phyloP scores from a whole-genome alignment of 2,329 filamentous ascomycete genomes.

The Bisporella sp. region DNA sequence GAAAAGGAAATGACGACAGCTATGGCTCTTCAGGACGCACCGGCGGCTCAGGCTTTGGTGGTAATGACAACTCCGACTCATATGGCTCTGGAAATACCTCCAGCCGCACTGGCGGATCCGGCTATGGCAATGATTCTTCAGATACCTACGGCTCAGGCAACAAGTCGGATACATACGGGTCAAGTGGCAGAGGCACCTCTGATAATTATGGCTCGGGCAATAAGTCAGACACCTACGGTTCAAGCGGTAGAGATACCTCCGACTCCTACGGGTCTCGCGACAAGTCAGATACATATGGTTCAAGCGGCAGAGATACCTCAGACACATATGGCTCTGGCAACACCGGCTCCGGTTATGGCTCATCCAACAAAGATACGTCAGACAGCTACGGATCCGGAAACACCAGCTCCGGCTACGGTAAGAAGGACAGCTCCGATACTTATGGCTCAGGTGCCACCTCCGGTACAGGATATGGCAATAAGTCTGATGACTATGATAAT shows the following conservation, averaged over 20 bases:
- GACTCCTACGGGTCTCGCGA: constrained; percentile 19
- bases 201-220: constrained; percentile 19
- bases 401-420: constrained; percentile 6
- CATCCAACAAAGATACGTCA: neutral
- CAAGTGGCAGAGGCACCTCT: neutral
- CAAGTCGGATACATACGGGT: constrained; percentile 15
- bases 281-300: constrained; percentile 14
- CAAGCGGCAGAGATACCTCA: constrained; percentile 25
- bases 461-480: constrained; percentile 15
- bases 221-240: constrained; percentile 14
- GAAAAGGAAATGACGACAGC: constrained; percentile 8
- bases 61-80: constrained; percentile 1
- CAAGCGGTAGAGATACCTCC: neutral
- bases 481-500: constrained; percentile 12
- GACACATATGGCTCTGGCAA: constrained; percentile 15
- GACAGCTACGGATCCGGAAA: constrained; percentile 29
- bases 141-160: constrained; percentile 13
- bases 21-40: constrained; percentile 17
- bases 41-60: constrained; percentile 11
- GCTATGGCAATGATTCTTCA: constrained; percentile 12
- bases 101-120: neutral
- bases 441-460: constrained; percentile 18
- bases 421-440: constrained; percentile 6
- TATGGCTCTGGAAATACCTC: constrained; percentile 4
- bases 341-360: constrained; percentile 8